Conservation (phyloP, 169 alveolate genomes). For the Miamiensis avidus region DNA sequence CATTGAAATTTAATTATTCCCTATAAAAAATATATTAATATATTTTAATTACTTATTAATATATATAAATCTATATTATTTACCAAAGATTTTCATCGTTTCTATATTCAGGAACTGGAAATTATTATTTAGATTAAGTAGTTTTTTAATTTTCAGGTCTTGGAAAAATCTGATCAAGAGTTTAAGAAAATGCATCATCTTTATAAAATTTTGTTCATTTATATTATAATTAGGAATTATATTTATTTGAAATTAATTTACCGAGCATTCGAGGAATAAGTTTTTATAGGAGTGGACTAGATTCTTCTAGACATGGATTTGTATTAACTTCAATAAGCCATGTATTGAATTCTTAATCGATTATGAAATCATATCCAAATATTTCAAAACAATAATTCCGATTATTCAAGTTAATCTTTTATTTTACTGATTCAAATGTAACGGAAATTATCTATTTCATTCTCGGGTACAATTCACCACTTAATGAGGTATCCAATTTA, state of each 20-base stretch:
- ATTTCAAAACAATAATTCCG: conserved; percentile 69
- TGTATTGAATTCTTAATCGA: conserved; percentile 73
- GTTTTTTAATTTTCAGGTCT: not conserved
- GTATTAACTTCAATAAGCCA: conserved; percentile 79
- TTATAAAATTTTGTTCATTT: not conserved
- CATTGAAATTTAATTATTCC: too few relatives aligned
- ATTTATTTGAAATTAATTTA: not conserved
- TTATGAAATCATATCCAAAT: conserved; percentile 79
- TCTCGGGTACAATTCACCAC: conserved; percentile 51
- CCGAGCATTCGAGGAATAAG: conserved; percentile 53
- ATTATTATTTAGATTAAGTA: not conserved
- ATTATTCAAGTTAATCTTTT: conserved; percentile 49
- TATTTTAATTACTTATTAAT: too few relatives aligned
- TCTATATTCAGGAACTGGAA: conserved; percentile 10
- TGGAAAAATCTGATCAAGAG: not conserved
- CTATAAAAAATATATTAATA: too few relatives aligned
- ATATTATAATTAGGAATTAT: not conserved
- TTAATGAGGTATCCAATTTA: conserved; percentile 36
- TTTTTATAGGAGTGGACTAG: conserved; percentile 41
- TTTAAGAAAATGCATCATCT: conserved; percentile 23
- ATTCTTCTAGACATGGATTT: conserved; percentile 71
- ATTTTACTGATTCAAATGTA: conserved; percentile 50
- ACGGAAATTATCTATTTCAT: conserved; percentile 60
- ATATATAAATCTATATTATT: too few relatives aligned
- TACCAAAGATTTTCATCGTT: conserved; percentile 15